A percentile compares a stretch with the other conserved stretches of the same genome.
These are phyloP conservation scores for Osmanthus fragrans DNA, from an alignment of 257 asterid genomes.

Conservation along the genomic window DNA sequence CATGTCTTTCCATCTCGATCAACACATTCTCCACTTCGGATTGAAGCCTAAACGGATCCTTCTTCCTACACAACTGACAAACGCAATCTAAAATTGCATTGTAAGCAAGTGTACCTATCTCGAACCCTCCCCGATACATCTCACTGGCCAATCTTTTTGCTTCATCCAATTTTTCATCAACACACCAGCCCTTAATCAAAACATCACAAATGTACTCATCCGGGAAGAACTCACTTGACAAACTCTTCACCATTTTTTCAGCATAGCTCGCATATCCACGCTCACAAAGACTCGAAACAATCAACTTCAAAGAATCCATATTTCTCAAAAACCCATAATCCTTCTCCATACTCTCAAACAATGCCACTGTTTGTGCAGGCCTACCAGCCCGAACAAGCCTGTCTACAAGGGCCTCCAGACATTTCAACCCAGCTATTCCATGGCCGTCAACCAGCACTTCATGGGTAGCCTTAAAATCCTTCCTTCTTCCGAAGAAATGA, in stretches of 20 bases:
- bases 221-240: conserved; percentile 87
- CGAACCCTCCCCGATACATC: conserved; percentile 89
- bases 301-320: conserved; percentile 54
- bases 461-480: conserved; percentile 82
- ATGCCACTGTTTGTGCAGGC: conserved; percentile 57
- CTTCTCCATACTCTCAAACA: conserved; percentile 71
- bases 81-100: conserved; percentile 84
- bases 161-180: conserved; percentile 77
- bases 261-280: conserved; percentile 79
- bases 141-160: conserved; percentile 73
- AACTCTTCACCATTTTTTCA: conserved; percentile 82
- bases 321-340: conserved; percentile 67
- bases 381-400: conserved; percentile 87
- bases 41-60: conserved; percentile 74
- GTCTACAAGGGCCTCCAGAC: conserved; percentile 66
- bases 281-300: conserved; percentile 65
- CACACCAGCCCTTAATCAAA: conserved; percentile 82
- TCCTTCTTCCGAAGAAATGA: conserved; percentile 82
- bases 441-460: conserved; percentile 59
- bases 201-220: conserved; percentile 75
- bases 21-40: conserved; percentile 60
- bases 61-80: conserved; percentile 77
- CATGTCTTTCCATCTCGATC: conserved; percentile 74
- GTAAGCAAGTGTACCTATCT: conserved; percentile 56
- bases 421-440: conserved; percentile 54